Base-by-base conservation (phyloP, 805 yeast species). In the Candida schatavii region DNA sequence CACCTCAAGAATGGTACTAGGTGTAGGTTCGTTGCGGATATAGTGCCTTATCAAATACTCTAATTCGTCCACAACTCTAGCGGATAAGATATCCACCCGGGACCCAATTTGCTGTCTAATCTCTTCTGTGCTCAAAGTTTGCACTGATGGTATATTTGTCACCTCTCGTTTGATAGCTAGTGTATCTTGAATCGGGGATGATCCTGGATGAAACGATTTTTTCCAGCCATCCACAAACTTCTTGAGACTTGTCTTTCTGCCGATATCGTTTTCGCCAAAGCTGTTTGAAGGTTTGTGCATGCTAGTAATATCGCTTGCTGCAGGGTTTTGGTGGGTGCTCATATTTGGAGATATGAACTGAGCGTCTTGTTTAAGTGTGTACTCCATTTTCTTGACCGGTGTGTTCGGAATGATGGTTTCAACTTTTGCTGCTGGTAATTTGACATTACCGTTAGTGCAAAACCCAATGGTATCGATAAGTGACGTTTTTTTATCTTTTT, bases 1-100 rank as follows among this genome's bases (percentile, higher is more conserved):
- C 14, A 29, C 41, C 21, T 38, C 41, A 18, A 31, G 25, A 15
- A 41, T 29, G n/a, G 40, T 41, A 26, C 30, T 41, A n/a, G 29
- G 41, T n/a, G 32, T 32, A 4, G 46, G 40, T 9, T 52, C 59
- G 30, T 41, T 47, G 14, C 48, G 48, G 14, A 64, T 54, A 51
- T 77, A 80, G 50, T 70, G 68, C 9, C 78, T 54, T 3, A 79
- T 66, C 36, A 80, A 59, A 46, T 61, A 73, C 51, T 81, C 85
- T 36, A 83, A 74, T 55, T 85, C 90, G 49, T 80, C 84, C 21
- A 83, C 73, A 2, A 85, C 80, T 54, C 88, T 68, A 2, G 88
- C 88, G 57, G 88, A 80, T 43, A 85, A 59, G 6, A 82, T 64
- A 59, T 85, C 91, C 44, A 80, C 71, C 48, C 80, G 74, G 15